Percentiles rank a stretch among this genome's conserved stretches.
These are phyloP conservation scores for Aspergillus sp. DNA, from an alignment of 2,329 filamentous ascomycete species.

Conservation along the genomic window DNA sequence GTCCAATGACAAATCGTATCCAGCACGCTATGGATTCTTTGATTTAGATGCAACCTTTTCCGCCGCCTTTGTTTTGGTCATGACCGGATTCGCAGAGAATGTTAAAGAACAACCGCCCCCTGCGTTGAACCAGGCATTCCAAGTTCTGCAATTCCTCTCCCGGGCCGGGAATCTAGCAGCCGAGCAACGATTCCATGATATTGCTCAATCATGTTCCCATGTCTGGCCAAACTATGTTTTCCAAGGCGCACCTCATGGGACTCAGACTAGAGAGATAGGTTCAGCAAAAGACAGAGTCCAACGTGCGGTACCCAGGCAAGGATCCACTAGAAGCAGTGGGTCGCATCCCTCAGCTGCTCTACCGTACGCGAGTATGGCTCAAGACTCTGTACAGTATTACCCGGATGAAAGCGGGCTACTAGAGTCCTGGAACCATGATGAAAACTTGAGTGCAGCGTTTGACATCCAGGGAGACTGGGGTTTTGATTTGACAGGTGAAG, in stretches of 20 bases:
- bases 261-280: too few relatives aligned
- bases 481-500: conserved; percentile 22
- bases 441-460: conserved; percentile 3
- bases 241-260: too few relatives aligned
- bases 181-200: conserved; percentile 22
- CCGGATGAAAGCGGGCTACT: conserved; percentile 17
- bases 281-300: too few relatives aligned
- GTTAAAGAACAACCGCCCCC: conserved; percentile 13
- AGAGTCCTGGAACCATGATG: conserved; percentile 14
- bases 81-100: conserved; percentile 19
- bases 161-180: conserved; percentile 21
- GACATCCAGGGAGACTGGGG: conserved; percentile 21
- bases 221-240: conserved; percentile 18
- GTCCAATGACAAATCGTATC: not conserved
- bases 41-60: conserved; percentile 28
- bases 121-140: conserved; percentile 19
- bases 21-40: conserved; percentile 26
- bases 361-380: not conserved
- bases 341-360: not conserved
- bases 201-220: conserved; percentile 19
- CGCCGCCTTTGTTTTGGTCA: conserved; percentile 26
- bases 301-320: too few relatives aligned
- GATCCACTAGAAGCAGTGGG: too few relatives aligned
- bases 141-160: conserved; percentile 20
- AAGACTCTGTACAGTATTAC: too few relatives aligned